Evolutionary conservation across 768 basidiomycete genomes (phyloP), one percentile per base, ranked within the genome.

Genomic region (Lactarius sanguifluus): DNA sequence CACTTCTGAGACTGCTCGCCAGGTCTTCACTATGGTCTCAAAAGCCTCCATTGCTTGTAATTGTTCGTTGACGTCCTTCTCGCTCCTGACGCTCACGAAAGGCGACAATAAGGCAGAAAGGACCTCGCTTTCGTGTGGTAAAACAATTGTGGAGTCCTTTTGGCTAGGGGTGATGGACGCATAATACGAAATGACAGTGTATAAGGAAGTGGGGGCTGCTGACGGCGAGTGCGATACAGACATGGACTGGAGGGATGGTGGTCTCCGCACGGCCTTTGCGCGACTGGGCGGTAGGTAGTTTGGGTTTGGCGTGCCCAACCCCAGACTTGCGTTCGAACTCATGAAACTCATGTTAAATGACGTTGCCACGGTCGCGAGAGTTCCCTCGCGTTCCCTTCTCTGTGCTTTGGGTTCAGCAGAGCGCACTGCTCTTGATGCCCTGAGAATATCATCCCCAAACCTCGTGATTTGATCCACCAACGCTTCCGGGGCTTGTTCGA

Each of bases 51-150:
- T 74, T 0, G 89, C 83, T 18, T 79, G 76, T 70, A 78, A 79
- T 61, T 81, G 80, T 65, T 90, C 89, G 45, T 85, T 81, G 32
- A 85, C 84, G 4, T 78, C 62, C 38, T 74, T 62, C 5, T 78
- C 77, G 23, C 71, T 73, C 15, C 79, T 75, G 8, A 72, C 75
- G 6, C 75, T 76, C 7, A 85, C 67, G 67, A 90, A 90, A 0
- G 89, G 87, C 7, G 75, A 76, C 25, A 89, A 75, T 9, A 91
- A 75, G 0, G 84, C 81, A 0, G 86, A 85, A 10, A 90, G 77
- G 0, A 90, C 84, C 45, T 85, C 79, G 8, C 73, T 74, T 74
- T 92, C 88, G 59, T 82, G 78, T 0, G 89, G 89, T 6, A 89
- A 77, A 50, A 60, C 72, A 66, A 10, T 75, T 52, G n/a, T 78